Evolutionary conservation across 73 alveolate genomes (phyloP), one percentile per base, ranked within the genome.

Genomic region (Paramecium sonneborni): DNA sequence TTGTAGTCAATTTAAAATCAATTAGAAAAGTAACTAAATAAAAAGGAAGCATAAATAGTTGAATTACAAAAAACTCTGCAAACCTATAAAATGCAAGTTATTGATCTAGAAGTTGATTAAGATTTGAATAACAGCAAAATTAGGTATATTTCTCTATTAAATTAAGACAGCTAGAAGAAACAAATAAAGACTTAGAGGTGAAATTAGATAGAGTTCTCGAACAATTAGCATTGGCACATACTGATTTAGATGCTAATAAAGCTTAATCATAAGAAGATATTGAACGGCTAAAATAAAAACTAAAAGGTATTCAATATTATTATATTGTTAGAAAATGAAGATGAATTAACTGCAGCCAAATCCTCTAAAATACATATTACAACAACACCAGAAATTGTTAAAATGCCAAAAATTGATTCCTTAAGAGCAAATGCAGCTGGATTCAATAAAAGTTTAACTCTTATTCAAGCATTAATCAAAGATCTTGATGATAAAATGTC

Each of bases 71-170:
- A 79, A 39, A 39, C 15, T 14, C 30, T 43, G 8, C 18, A 79
- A n/a, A 44, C 55, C 9, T 24, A 24, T 18, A 79, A 46, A 30
- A 79, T 12, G 72, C 26, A 79, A 79, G 26, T 79, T 21, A 62
- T 79, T 24, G 90, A 79, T 43, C 72, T 79, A 24, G 90, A 79
- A 23, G 55, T 79, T n/a, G 90, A 79, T 79, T 44, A 23, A 23
- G 90, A 79, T 79, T 41, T 38, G 18, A 30, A 79, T 39, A 28
- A 30, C 21, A 79, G 15, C 6, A 38, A 79, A 46, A 21, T 30
- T 24, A 79, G 90, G 90, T 79, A 43, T 79, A 3, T 8, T 24
- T 24, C 24, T 18, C 15, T 1, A 43, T 20, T 39, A 23, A 11
- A 38, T 24, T 30, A 20, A 79, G 90, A 18, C 14, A 79, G 55